phyloP scores from a whole-genome alignment of 1,139 yeast species.

The Kluyveromyces marxianus region DNA sequence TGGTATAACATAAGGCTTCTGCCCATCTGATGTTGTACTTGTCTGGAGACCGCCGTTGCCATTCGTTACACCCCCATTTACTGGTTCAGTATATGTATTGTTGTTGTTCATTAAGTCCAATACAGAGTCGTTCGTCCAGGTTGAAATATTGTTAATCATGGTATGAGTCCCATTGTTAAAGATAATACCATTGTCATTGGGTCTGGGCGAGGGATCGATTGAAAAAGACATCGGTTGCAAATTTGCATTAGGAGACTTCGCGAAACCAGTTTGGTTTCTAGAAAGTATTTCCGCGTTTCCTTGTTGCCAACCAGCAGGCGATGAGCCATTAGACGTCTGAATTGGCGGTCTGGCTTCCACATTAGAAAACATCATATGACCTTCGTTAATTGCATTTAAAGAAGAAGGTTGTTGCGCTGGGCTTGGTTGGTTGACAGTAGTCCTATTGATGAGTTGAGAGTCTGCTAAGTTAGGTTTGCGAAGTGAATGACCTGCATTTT shows the following conservation, averaged over 20 bases:
- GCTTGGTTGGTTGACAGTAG: neutral
- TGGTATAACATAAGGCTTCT: neutral
- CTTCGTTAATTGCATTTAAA: neutral
- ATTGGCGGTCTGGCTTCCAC: neutral
- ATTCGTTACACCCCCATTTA: neutral
- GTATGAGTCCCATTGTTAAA: slow-evolving; percentile 47
- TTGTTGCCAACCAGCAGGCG: slow-evolving; percentile 1
- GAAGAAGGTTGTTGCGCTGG: neutral
- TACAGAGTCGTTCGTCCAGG: slow-evolving; percentile 40
- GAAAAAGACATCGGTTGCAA: slow-evolving; percentile 1
- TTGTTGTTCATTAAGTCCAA: slow-evolving; percentile 15
- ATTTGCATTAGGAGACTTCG: neutral
- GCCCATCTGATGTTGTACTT: slow-evolving; percentile 19
- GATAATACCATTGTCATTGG: slow-evolving; percentile 20
- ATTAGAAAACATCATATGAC: neutral
- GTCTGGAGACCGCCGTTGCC: slow-evolving; percentile 17
- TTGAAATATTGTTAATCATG: slow-evolving; percentile 55
- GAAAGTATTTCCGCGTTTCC: no score
- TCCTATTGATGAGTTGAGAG: neutral
- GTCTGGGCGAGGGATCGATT: neutral
- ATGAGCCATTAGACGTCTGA: neutral
- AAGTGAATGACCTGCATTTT: neutral
- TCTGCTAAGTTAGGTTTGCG: neutral
- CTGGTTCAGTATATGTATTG: slow-evolving; percentile 1
- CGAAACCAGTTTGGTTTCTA: no score